Evolutionary conservation across 2,329 filamentous ascomycete genomes (phyloP).

Genomic region (Cercospora citrullina): DNA sequence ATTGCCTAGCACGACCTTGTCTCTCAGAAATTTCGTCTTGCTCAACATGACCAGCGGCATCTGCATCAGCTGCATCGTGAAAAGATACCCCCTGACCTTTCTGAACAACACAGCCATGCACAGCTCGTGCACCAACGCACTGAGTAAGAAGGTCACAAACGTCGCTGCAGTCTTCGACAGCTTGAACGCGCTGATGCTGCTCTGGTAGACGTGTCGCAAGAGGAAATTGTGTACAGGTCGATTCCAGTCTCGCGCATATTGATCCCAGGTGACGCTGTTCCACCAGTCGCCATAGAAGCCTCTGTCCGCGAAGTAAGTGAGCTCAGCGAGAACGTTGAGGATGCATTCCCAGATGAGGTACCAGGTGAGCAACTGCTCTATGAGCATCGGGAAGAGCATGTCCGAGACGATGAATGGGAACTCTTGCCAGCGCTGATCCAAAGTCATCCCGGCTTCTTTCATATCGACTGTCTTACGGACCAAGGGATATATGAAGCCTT

Average conservation of each 20-base stretch:
- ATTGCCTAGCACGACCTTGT: conserved; percentile 66
- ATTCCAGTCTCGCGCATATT: conserved; percentile 81
- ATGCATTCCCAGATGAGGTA: conserved; percentile 73
- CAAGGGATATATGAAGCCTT: conserved; percentile 75
- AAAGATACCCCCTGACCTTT: conserved; percentile 71
- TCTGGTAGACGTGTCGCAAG: conserved; percentile 76
- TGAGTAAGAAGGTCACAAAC: conserved; percentile 72
- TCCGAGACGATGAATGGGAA: conserved; percentile 77
- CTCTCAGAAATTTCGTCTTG: conserved; percentile 65
- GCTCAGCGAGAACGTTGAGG: conserved; percentile 72
- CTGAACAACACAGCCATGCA: conserved; percentile 81
- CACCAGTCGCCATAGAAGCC: conserved; percentile 40
- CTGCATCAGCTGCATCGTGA: conserved; percentile 73
- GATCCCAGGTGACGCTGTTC: conserved; percentile 64
- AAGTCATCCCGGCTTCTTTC: conserved; percentile 65
- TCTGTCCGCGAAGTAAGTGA: conserved; percentile 71
- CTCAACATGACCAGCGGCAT: conserved; percentile 68
- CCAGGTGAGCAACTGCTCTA: conserved; percentile 76
- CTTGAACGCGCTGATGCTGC: conserved; percentile 70
- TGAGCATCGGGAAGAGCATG: conserved; percentile 74
- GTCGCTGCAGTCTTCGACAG: conserved; percentile 70
- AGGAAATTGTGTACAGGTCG: conserved; percentile 77
- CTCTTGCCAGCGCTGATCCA: conserved; percentile 61
- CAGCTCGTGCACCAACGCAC: conserved; percentile 70
- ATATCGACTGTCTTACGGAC: conserved; percentile 66